Base-by-base conservation (phyloP, 176 grass and related monocot genomes). In the Thinopyrum elongatum region DNA sequence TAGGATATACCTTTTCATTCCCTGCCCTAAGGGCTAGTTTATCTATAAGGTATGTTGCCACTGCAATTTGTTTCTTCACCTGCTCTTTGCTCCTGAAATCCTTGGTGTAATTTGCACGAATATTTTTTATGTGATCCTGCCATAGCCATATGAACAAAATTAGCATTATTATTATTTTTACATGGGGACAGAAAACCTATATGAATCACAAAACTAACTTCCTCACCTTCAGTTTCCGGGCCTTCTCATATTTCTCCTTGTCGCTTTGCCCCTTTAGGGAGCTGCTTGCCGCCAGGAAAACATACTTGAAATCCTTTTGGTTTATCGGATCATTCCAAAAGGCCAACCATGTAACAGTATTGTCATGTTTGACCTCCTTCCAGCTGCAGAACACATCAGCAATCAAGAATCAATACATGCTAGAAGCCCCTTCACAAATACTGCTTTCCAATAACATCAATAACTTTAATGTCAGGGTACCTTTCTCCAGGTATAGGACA, bases 31-130 rank as follows among this genome's bases (percentile, higher is more conserved):
- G 93, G 57, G 96, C 96, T 65, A 98, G 86, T 74, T 94, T 98
- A 95, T 98, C 96, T 61, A 98, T 98, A 87, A 98, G 91, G 82
- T 98, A 98, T 36, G 96, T 98, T 2, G 96, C 96, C 84, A 95
- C 96, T 10, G 96, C 92, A 79, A 98, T 94, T 89, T 98, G 93
- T 61, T 84, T 92, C 65, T 65, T 94, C 1, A 64, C 29, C 23
- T 33, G 5, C 88, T 98, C 91, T 92, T 92, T 95, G 80, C 76
- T 91, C 41, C 10, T 89, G 75, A 95, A 98, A 90, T 98, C 93
- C 78, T 80, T 94, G 7, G 93, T 91, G 87, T 98, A 98, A 85
- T 92, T 95, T 28, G 33, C 70, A 23, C 96, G 91, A 66, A 98
- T 98, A 17, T 81, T 86, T 3, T 86, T 30, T 87, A 98, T 94